Conservation (phyloP, 2,329 filamentous ascomycete species). For the Ascochyta rabiei region DNA sequence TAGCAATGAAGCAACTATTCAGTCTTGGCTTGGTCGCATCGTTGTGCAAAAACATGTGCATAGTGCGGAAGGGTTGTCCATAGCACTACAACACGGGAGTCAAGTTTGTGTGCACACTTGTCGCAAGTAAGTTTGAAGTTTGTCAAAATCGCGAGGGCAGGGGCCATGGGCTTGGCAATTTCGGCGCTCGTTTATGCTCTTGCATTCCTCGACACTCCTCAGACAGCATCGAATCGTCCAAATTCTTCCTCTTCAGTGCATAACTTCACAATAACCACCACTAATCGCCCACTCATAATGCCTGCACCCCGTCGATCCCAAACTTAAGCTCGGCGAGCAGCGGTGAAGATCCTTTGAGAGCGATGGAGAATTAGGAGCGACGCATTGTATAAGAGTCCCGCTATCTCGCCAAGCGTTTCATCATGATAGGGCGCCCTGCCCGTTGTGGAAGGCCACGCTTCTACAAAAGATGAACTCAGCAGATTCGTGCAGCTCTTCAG, state of each 20-base stretch:
- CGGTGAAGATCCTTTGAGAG: neutral
- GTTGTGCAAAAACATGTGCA: no score
- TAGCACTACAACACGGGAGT: no score
- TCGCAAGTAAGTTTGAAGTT: no score
- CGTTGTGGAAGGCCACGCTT: slow-evolving; percentile 1
- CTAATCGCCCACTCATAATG: neutral
- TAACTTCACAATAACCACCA: neutral
- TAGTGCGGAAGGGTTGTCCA: no score
- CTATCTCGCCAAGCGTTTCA: slow-evolving; percentile 9
- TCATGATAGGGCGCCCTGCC: slow-evolving; percentile 2
- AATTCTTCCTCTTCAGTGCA: neutral
- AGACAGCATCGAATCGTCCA: neutral
- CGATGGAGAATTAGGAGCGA: neutral
- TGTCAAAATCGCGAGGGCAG: neutral
- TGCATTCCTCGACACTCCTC: neutral
- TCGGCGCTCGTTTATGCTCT: neutral
- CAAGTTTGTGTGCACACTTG: no score
- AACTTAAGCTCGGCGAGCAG: neutral
- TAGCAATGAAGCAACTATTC: no score
- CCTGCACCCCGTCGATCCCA: neutral
- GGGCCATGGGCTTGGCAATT: neutral
- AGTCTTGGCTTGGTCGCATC: no score
- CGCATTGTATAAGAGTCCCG: slow-evolving; percentile 6
- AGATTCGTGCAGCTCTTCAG: neutral
- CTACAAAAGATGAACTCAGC: neutral